Percentiles rank a stretch among this genome's conserved stretches.
These are phyloP conservation scores for Soucietia sequanensis DNA, from an alignment of 805 yeast genomes.

Conservation along the genomic window DNA sequence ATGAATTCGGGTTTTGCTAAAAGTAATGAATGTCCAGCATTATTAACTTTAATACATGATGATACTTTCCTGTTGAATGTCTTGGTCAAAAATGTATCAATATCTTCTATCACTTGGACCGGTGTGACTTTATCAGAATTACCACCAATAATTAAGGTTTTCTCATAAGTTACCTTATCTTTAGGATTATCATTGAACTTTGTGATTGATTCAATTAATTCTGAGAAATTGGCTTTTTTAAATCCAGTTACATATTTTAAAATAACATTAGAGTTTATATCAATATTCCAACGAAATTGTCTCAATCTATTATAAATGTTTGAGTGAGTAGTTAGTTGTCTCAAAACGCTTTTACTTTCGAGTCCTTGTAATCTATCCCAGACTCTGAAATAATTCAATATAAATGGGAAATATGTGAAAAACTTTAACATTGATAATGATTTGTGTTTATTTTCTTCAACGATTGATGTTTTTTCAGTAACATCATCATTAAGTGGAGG, in stretches of 20 bases:
- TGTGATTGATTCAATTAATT: slow-evolving; percentile 41
- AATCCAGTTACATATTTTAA: slow-evolving; percentile 55
- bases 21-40: slow-evolving; percentile 66
- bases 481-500: slow-evolving; percentile 38
- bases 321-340: slow-evolving; percentile 43
- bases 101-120: slow-evolving; percentile 27
- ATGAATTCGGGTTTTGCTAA: slow-evolving; percentile 62
- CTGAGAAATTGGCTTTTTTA: slow-evolving; percentile 38
- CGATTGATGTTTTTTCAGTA: background rate
- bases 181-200: slow-evolving; percentile 33
- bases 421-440: slow-evolving; percentile 17
- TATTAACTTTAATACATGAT: slow-evolving; percentile 35
- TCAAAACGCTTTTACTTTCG: slow-evolving; percentile 54
- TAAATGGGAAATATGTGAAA: slow-evolving; percentile 38
- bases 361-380: slow-evolving; percentile 65
- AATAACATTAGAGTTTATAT: slow-evolving; percentile 53
- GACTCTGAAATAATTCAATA: slow-evolving; percentile 56
- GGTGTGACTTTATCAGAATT: slow-evolving; percentile 58
- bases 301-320: slow-evolving; percentile 44
- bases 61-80: slow-evolving; percentile 26
- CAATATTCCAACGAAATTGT: slow-evolving; percentile 72
- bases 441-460: slow-evolving; percentile 1
- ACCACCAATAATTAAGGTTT: slow-evolving; percentile 60
- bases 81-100: slow-evolving; percentile 23
- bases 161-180: slow-evolving; percentile 32